Base-by-base conservation (phyloP, 148 eudicot genomes). In the Hydrangea macrophylla region DNA sequence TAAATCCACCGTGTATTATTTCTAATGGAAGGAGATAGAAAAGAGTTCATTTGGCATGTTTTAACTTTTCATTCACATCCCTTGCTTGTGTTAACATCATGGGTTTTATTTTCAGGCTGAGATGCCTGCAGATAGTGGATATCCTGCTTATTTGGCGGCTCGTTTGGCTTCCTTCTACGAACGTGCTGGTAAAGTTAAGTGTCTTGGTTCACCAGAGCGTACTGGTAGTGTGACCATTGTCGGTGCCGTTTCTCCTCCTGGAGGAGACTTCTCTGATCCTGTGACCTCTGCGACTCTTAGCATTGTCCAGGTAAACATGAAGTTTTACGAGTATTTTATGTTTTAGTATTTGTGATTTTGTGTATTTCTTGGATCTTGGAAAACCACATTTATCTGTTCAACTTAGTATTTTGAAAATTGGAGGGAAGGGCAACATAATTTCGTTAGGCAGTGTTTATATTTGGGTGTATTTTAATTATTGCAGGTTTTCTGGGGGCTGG, bases 51-150 rank as follows among this genome's bases (percentile, higher is more conserved):
- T n/a, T n/a, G n/a, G n/a, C 8, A 3, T 35, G 39, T 35, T 35
- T 35, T 35, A 4, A 35, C 8, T 35, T 35, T 35, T 35, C 39
- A n/a, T n/a, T n/a, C n/a, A n/a, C n/a, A n/a, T 23, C 25, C 39
- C 35, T 30, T 26, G 28, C 35, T 27, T 39, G 61, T 32, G 22
- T 56, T 9, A 13, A 30, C 60, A 7, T 62, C 36, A 17, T 50
- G 26, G 35, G 51, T 57, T 44, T 53, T 48, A 18, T 13, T 12
- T 76, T 55, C 81, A 94, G 99, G 99, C 99, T 31, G 99, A 94
- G 76, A 94, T 94, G 99, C 99, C 99, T 55, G 99, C 99, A 36
- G 99, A 94, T 71, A 94, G 99, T 91, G 99, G 99, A 71, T 94
- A 94, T 80, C 99, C 99, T 78, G 99, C 99, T 78, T 94, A 94